Base-by-base conservation (phyloP, 2,329 filamentous ascomycete genomes). In the Exophiala xenobiotica region DNA sequence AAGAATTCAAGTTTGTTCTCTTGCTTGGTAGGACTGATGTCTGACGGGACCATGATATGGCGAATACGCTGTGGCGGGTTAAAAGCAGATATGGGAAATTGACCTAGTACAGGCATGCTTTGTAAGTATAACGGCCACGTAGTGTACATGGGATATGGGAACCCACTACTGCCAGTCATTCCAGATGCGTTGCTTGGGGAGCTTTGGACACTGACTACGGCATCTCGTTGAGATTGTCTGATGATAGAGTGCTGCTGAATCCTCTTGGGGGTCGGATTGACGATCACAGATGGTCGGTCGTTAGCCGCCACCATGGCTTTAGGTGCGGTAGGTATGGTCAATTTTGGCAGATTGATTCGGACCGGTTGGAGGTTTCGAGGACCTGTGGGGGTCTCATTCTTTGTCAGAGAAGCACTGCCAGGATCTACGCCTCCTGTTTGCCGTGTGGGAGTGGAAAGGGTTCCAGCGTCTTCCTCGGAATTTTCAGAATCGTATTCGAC, bases 21-120 rank as follows among this genome's bases (percentile, higher is more conserved):
- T 44, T 61, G 58, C 44, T 61, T 61, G 14, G 56, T 51, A n/a
- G 59, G 59, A 37, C 57, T 61, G 23, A 61, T 47, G 33, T 61
- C 59, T 18, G 52, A 46, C 16, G 59, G 55, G 6, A 40, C 47
- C 57, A 61, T 58, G 11, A 40, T 31, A 22, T 53, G 46, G 35
- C 35, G 40, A 14, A 16, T 14, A 37, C 38, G 44, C 23, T 44
- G 46, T 16, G 24, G 23, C 12, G 42, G 31, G 16, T 26, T 18
- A 40, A 46, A 29, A 16, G 19, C 14, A 19, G 49, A 46, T 23
- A 47, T 29, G 16, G 53, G 18, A n/a, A 29, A 20, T 12, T 48
- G 49, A 49, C n/a, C 48, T 54, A 29, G 6, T 16, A 46, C n/a
- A 18, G 45, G 45, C 31, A 46, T 47, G 35, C 27, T 24, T 39